A percentile compares a stretch with the other conserved stretches of the same genome.
phyloP scores from a whole-genome alignment of 192 early-diverging fungal genomes.

The Spizellomyces sp. region DNA sequence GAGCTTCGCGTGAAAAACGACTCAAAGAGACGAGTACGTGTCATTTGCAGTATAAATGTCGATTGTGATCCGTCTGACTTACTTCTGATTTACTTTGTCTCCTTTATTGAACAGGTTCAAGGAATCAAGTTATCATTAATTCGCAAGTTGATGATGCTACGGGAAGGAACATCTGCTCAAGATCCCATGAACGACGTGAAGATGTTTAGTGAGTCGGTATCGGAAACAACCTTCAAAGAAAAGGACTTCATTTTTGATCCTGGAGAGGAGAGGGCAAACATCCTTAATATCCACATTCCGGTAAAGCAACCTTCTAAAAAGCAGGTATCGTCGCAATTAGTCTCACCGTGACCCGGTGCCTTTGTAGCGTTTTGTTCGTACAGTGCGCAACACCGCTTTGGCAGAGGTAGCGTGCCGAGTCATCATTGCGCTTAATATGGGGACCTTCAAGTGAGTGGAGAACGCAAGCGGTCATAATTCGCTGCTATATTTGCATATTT shows the following conservation, averaged over 20 bases:
- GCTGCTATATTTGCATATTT: not conserved
- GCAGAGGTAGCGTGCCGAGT: constrained; percentile 54
- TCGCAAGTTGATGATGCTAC: constrained; percentile 50
- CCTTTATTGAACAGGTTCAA: constrained; percentile 45
- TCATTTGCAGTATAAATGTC: too few species aligned
- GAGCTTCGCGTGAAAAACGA: constrained; percentile 41
- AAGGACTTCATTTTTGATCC: constrained; percentile 61
- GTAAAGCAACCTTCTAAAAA: constrained; percentile 7
- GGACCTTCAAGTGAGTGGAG: constrained; percentile 22
- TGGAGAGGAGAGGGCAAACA: constrained; percentile 56
- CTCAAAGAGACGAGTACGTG: constrained; percentile 51
- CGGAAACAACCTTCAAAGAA: constrained; percentile 55
- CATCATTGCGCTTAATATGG: constrained; percentile 31
- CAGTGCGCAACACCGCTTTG: constrained; percentile 57
- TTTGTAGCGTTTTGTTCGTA: constrained; percentile 43
- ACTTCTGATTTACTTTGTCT: not conserved
- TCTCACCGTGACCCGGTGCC: not conserved
- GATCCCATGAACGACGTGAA: constrained; percentile 44
- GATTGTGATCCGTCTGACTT: not conserved
- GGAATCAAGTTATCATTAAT: constrained; percentile 54
- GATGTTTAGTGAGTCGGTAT: constrained; percentile 47
- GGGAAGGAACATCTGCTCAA: constrained; percentile 39
- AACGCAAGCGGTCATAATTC: not conserved
- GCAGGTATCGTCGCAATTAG: not conserved
- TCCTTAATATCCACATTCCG: constrained; percentile 58